phyloP scores from a whole-genome alignment of 208 protist species.

The Leishmania turanica region DNA sequence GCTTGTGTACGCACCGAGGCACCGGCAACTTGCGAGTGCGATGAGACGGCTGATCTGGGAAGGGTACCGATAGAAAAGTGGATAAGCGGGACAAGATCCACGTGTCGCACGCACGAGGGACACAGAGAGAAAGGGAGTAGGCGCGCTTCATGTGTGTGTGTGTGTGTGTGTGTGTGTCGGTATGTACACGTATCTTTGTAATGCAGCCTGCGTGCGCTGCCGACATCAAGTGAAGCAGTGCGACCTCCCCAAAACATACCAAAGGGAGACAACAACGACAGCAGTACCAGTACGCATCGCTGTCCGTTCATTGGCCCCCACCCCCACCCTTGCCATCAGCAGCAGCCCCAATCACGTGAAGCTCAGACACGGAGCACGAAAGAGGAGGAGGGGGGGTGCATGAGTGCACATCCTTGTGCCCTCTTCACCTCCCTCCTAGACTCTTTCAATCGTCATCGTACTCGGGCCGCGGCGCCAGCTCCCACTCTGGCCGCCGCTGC shows the following conservation, averaged over 20 bases:
- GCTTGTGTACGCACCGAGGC: background rate
- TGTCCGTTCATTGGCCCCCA: background rate
- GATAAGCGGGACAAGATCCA: background rate
- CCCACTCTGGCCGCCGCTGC: constrained; percentile 85
- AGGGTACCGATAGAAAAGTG: background rate
- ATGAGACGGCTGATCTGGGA: background rate
- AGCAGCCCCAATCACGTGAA: background rate
- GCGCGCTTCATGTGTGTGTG: background rate
- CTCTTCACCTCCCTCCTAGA: background rate
- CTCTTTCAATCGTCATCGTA: constrained; percentile 34
- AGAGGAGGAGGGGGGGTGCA: background rate
- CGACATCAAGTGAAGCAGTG: background rate
- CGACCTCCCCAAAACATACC: background rate
- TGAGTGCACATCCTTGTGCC: background rate
- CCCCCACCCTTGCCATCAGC: background rate
- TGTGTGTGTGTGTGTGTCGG: background rate
- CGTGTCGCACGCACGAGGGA: background rate
- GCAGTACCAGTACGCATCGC: background rate
- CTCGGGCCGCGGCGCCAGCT: constrained; percentile 71
- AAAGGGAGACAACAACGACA: background rate
- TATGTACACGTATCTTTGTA: background rate
- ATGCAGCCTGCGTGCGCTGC: background rate
- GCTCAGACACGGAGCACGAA: background rate
- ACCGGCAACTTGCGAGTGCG: background rate
- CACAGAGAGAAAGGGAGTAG: background rate